Percentiles rank a stretch among this genome's conserved stretches.
These are phyloP conservation scores for Recurvomyces mirabilis DNA, from an alignment of 495 filamentous ascomycete genomes.

Conservation along the genomic window DNA sequence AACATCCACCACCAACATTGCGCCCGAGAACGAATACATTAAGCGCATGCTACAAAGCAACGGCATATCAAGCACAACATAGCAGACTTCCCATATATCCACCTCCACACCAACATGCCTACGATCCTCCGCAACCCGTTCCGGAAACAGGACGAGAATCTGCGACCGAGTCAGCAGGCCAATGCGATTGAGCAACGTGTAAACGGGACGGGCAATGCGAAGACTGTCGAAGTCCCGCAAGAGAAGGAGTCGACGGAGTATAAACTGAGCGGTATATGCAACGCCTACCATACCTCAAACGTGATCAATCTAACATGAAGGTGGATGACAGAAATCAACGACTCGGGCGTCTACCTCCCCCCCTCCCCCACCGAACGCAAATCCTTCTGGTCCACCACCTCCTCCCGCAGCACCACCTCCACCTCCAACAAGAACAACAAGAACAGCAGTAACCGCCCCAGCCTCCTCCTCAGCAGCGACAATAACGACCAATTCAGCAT, in stretches of 20 bases:
- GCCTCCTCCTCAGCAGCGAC: slow-evolving; percentile 60
- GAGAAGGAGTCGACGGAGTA: slow-evolving; percentile 30
- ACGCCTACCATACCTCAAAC: neutral
- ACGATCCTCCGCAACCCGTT: slow-evolving; percentile 32
- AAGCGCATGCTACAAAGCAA: too few species aligned
- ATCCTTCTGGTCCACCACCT: slow-evolving; percentile 60
- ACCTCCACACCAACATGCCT: slow-evolving; percentile 30
- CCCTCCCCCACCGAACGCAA: slow-evolving; percentile 85
- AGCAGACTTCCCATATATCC: too few species aligned
- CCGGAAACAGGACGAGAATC: slow-evolving; percentile 27
- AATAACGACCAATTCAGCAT: slow-evolving; percentile 93
- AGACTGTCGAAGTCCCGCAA: slow-evolving; percentile 23
- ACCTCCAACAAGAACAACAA: too few species aligned
- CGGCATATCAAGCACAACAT: too few species aligned
- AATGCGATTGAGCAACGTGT: slow-evolving; percentile 11
- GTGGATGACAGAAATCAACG: slow-evolving; percentile 93
- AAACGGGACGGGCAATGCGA: neutral
- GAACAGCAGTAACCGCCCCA: slow-evolving; percentile 52
- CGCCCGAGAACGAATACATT: too few species aligned
- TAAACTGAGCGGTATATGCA: slow-evolving; percentile 32
- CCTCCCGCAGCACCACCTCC: slow-evolving; percentile 52
- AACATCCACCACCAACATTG: too few species aligned
- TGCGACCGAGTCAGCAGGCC: slow-evolving; percentile 15
- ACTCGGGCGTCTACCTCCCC: slow-evolving; percentile 91
- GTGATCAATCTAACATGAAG: neutral